Percentiles rank a stretch among this genome's conserved stretches.
Evolutionary conservation across 2,329 filamentous ascomycete genomes (phyloP).

Genomic region (Chaetomiaceae sp.): DNA sequence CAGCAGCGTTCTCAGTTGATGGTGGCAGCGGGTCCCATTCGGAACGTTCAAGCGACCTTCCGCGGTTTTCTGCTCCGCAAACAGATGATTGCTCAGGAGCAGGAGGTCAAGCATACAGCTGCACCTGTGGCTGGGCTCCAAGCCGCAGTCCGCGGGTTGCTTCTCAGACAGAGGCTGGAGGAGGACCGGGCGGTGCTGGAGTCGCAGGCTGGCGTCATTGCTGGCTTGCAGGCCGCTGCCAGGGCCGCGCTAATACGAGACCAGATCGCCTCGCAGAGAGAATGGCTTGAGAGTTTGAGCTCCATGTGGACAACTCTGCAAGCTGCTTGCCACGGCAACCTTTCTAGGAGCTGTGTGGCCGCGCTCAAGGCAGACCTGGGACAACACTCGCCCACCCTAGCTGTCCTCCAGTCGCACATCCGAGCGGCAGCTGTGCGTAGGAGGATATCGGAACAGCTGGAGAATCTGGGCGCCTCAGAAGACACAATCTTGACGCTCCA

Average conservation of each 20-base stretch:
- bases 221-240: constrained; percentile 58
- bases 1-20: constrained; percentile 53
- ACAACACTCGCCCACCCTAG: constrained; percentile 38
- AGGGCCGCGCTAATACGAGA: constrained; percentile 56
- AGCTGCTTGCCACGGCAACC: constrained; percentile 41
- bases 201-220: constrained; percentile 44
- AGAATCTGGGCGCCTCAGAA: constrained; percentile 42
- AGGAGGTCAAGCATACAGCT: constrained; percentile 47
- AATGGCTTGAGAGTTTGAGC: constrained; percentile 44
- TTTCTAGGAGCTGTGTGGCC: constrained; percentile 40
- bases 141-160: constrained; percentile 60
- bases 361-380: constrained; percentile 43
- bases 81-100: constrained; percentile 48
- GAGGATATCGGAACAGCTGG: constrained; percentile 42
- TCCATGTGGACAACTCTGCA: constrained; percentile 47
- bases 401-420: constrained; percentile 44
- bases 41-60: constrained; percentile 58
- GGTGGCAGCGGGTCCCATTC: constrained; percentile 56
- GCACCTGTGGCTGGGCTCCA: constrained; percentile 55
- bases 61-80: constrained; percentile 62
- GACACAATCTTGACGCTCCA: constrained; percentile 48
- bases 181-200: constrained; percentile 48
- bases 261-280: constrained; percentile 45
- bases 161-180: constrained; percentile 52
- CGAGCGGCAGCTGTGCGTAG: constrained; percentile 51